A percentile compares a stretch with the other conserved stretches of the same genome.
These are phyloP conservation scores for Fomitopsis betulina DNA, from an alignment of 1,284 basidiomycete species.

Conservation along the genomic window DNA sequence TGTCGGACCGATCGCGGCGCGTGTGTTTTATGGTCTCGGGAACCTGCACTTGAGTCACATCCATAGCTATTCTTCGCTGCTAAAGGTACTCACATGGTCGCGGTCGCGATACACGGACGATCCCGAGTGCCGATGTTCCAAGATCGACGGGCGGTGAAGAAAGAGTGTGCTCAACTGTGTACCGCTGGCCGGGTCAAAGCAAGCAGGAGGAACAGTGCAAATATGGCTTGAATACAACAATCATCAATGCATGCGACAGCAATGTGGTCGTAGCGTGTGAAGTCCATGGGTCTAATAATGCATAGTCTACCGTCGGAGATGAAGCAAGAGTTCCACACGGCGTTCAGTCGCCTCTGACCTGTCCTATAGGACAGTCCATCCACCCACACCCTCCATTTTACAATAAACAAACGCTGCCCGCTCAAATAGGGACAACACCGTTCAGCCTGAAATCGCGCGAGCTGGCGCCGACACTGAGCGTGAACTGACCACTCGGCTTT, in stretches of 20 bases:
- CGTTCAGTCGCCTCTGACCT: neutral
- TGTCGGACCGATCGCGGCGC: too few species aligned
- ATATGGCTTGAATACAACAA: neutral
- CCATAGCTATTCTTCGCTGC: neutral
- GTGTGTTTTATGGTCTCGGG: too few species aligned
- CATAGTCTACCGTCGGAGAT: neutral
- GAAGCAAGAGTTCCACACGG: neutral
- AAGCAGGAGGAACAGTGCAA: neutral
- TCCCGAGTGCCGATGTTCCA: neutral
- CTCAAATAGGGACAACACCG: slow-evolving; percentile 25
- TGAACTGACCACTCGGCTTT: slow-evolving; percentile 40
- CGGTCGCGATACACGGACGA: neutral
- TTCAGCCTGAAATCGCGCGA: slow-evolving; percentile 40
- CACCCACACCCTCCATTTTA: neutral
- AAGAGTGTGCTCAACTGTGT: neutral
- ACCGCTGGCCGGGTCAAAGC: neutral
- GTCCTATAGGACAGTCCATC: neutral
- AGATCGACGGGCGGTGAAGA: neutral
- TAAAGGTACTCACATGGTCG: neutral
- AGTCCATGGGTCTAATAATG: neutral
- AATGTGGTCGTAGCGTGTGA: neutral
- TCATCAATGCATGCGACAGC: neutral
- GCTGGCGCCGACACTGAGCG: slow-evolving; percentile 47
- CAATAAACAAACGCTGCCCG: neutral
- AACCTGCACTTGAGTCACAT: neutral